A percentile compares a stretch with the other conserved stretches of the same genome.
These are phyloP conservation scores for Solanum chilense DNA, from an alignment of 257 asterid genomes.

Conservation along the genomic window DNA sequence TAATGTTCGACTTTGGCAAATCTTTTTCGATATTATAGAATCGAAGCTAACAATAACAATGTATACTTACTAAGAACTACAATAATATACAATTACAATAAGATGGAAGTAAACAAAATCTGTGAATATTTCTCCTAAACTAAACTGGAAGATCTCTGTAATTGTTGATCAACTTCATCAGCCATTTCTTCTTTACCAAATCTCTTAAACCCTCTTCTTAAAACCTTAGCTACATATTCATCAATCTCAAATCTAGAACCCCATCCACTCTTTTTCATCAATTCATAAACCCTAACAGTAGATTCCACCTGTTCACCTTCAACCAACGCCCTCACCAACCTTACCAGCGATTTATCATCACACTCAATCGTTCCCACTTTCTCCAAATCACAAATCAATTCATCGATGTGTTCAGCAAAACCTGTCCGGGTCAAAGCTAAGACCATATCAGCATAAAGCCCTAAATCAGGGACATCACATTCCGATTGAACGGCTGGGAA, in stretches of 20 bases:
- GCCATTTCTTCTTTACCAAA: slow-evolving; percentile 64
- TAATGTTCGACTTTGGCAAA: not conserved
- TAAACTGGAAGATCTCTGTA: slow-evolving; percentile 29
- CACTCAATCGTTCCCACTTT: slow-evolving; percentile 26
- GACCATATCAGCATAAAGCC: slow-evolving; percentile 50
- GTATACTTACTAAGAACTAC: not conserved
- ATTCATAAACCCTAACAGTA: slow-evolving; percentile 59
- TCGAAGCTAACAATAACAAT: not conserved
- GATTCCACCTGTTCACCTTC: slow-evolving; percentile 47
- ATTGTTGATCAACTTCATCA: slow-evolving; percentile 55
- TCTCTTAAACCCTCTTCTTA: slow-evolving; percentile 64
- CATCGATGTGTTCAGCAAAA: slow-evolving; percentile 38
- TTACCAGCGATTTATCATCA: slow-evolving; percentile 52
- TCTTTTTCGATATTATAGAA: not conserved
- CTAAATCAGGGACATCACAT: slow-evolving; percentile 42
- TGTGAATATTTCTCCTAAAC: slow-evolving; percentile 16
- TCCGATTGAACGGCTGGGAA: slow-evolving; percentile 59
- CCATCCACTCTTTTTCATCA: slow-evolving; percentile 60
- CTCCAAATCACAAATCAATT: slow-evolving; percentile 40
- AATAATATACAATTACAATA: not conserved
- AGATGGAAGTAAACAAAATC: not conserved
- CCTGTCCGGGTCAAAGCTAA: slow-evolving; percentile 47
- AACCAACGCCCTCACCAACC: slow-evolving; percentile 64
- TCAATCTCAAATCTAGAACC: slow-evolving; percentile 38
- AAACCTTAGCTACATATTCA: slow-evolving; percentile 60